phyloP scores from a whole-genome alignment of 352 stramenopile species.

The Elongisporangium anandrum region DNA sequence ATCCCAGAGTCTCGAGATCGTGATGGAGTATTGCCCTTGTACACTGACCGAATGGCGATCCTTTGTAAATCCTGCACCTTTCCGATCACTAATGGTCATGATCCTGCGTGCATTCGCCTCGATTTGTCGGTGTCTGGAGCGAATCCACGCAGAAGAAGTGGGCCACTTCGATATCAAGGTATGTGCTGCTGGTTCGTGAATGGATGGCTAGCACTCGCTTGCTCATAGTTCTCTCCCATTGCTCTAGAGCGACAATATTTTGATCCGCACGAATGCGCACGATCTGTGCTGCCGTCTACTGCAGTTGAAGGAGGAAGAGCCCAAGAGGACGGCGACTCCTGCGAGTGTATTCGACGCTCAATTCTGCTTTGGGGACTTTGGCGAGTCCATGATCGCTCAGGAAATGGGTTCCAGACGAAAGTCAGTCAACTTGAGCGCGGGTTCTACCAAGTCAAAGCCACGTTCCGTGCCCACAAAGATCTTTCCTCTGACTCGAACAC shows the following conservation, averaged over 20 bases:
- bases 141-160: constrained; percentile 36
- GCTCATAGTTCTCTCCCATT: neutral
- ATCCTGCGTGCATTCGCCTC: constrained; percentile 40
- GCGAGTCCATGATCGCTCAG: constrained; percentile 42
- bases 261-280: constrained; percentile 28
- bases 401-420: constrained; percentile 1
- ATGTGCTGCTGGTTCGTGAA: neutral
- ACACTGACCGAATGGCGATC: constrained; percentile 44
- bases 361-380: constrained; percentile 71
- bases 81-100: constrained; percentile 36
- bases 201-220: too few species aligned
- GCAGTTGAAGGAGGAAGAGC: constrained; percentile 15
- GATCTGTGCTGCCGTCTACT: constrained; percentile 34
- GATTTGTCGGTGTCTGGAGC: constrained; percentile 22
- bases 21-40: constrained; percentile 56
- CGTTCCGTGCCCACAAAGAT: neutral
- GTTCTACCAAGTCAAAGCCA: neutral
- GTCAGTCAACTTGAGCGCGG: neutral
- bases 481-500: constrained; percentile 31
- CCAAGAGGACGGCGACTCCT: constrained; percentile 5
- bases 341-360: constrained; percentile 9
- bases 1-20: constrained; percentile 40
- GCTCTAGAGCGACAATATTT: constrained; percentile 55
- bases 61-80: constrained; percentile 13
- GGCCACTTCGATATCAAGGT: constrained; percentile 78